These are phyloP conservation scores for Cladosporium phlei DNA, from an alignment of 2,329 filamentous ascomycete species.

Conservation along the genomic window DNA sequence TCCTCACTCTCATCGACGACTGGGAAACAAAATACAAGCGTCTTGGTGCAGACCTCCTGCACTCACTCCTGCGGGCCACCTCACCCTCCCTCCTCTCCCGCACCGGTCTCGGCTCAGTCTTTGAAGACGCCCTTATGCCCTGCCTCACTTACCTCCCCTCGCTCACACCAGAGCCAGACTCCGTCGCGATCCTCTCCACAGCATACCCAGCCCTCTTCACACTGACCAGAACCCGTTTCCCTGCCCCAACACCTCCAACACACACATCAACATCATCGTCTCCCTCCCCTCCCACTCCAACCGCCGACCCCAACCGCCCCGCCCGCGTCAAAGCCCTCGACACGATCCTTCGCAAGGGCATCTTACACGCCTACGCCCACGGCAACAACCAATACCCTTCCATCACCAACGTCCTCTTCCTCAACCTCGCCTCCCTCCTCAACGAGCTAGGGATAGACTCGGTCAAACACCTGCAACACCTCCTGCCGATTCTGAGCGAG, in stretches of 20 bases:
- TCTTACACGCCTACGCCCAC: conserved; percentile 49
- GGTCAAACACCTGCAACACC: conserved; percentile 64
- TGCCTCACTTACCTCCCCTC: conserved; percentile 71
- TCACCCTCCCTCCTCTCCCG: conserved; percentile 50
- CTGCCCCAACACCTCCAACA: too few relatives aligned
- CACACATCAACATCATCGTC: too few relatives aligned
- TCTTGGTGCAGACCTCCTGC: conserved; percentile 53
- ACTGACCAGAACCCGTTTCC: conserved; percentile 47
- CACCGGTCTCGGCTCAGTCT: conserved; percentile 63
- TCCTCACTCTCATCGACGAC: conserved; percentile 67
- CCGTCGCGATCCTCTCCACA: conserved; percentile 56
- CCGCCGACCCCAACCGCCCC: conserved; percentile 32
- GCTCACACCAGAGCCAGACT: conserved; percentile 69
- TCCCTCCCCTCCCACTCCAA: conserved; percentile 19
- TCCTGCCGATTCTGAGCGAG: conserved; percentile 62
- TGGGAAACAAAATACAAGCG: conserved; percentile 49
- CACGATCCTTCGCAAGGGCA: conserved; percentile 38
- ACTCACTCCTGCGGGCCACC: conserved; percentile 52
- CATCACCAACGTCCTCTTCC: conserved; percentile 55
- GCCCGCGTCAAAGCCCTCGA: conserved; percentile 38
- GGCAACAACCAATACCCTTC: conserved; percentile 53
- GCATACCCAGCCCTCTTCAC: conserved; percentile 64
- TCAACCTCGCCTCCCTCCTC: conserved; percentile 48
- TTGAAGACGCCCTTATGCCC: conserved; percentile 65
- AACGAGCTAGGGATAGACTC: conserved; percentile 56